Base-by-base conservation (phyloP, 2,329 filamentous ascomycete genomes). In the Pseudogymnoascus sp. region DNA sequence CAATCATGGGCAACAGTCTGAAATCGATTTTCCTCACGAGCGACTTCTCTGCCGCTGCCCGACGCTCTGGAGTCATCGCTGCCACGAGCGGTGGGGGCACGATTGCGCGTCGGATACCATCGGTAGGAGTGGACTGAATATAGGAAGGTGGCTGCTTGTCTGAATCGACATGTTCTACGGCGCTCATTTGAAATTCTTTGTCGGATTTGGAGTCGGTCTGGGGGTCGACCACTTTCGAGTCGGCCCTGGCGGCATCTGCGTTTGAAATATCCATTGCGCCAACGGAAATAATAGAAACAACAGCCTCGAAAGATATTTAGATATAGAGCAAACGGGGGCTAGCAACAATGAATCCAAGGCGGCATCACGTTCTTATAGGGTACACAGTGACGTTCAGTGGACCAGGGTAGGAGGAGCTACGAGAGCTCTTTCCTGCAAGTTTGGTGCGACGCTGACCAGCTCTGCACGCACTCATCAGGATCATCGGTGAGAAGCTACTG, bases 1-100 rank as follows among this genome's bases (percentile, higher is more conserved):
- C 82, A 41, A 89, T 77, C 74, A 85, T 85, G 0, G 87, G 87
- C 67, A 90, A 75, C 31, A 90, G 71, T 59, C 85, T 76, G 7
- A 81, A 66, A 70, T 90, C 87, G 60, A 90, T 83, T 71, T 88
- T 90, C 64, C 80, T 78, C 62, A 80, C 76, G 59, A 90, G 72
- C 59, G 76, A 79, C 62, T 74, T 77, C 70, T 90, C 86, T 1
- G 83, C 75, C 5, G 70, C 67, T 0, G 71, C 61, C 37, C 82
- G 77, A 65, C 84, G 74, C 65, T 84, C 82, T 0, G 76, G 74
- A 1, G 78, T 77, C 68, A 85, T 74, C 7, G 13, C 35, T 13
- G 29, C 29, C 26, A 62, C 61, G 7, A 59, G 58, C 58, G 29
- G 26, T 5, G 50, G 60, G 5, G 60, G 60, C n/a, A 29, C 15